Evolutionary conservation across 495 filamentous ascomycete species (phyloP).

Genomic region (Hypoxylon lienhwacheense): DNA sequence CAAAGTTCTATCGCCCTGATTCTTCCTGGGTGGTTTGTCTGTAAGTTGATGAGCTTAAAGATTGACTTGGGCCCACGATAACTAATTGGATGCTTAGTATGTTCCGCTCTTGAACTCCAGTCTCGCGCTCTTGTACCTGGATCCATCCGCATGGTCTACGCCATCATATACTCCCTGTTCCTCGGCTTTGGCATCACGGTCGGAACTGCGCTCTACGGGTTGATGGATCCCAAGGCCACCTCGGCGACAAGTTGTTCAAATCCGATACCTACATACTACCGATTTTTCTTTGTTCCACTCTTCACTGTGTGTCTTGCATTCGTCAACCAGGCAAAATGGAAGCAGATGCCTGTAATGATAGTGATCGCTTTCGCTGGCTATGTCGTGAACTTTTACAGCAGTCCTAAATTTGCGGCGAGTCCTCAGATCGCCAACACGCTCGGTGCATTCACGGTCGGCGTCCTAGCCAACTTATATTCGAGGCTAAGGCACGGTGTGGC

Average conservation of each 20-base stretch:
- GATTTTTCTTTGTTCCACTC: slow-evolving; percentile 72
- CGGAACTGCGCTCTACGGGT: slow-evolving; percentile 84
- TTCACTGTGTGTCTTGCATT: slow-evolving; percentile 82
- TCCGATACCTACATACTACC: slow-evolving; percentile 62
- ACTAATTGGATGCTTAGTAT: slow-evolving; percentile 43
- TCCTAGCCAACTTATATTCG: slow-evolving; percentile 86
- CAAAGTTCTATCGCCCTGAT: slow-evolving; percentile 92
- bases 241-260: slow-evolving; percentile 71
- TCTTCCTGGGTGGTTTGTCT: slow-evolving; percentile 82
- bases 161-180: slow-evolving; percentile 92
- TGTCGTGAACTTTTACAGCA: slow-evolving; percentile 79
- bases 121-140: slow-evolving; percentile 84
- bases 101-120: slow-evolving; percentile 83
- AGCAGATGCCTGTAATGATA: slow-evolving; percentile 85
- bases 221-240: slow-evolving; percentile 74
- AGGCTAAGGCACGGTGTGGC: slow-evolving; percentile 82
- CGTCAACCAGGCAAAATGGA: slow-evolving; percentile 89
- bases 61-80: background rate
- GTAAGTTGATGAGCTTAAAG: slow-evolving; percentile 34
- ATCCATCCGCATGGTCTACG: slow-evolving; percentile 92
- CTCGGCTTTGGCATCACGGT: slow-evolving; percentile 97
- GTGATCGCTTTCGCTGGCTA: slow-evolving; percentile 84
- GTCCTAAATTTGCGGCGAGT: slow-evolving; percentile 70
- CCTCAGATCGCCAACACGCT: slow-evolving; percentile 82
- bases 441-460: slow-evolving; percentile 82